Conservation (phyloP, 2,329 filamentous ascomycete species). For the Rutstroemia sydowiana region DNA sequence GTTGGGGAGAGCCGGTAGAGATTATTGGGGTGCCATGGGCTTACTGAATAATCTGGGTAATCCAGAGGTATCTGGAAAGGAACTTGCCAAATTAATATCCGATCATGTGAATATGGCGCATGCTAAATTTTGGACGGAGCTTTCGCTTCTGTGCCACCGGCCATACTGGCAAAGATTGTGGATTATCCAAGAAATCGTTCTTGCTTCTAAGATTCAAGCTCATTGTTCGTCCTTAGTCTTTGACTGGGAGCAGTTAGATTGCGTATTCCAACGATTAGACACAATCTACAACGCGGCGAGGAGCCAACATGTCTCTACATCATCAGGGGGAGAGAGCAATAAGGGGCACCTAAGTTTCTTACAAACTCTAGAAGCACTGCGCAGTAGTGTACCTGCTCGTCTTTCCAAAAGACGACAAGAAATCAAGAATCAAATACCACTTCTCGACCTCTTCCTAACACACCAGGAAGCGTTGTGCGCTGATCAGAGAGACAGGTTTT, state of each 20-base stretch:
- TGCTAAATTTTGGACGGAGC: conserved; percentile 7
- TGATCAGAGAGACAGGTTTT: conserved; percentile 9
- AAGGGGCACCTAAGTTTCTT: conserved; percentile 1
- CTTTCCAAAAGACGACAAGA: conserved; percentile 4
- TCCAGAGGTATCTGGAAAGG: neutral
- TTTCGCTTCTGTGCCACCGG: neutral
- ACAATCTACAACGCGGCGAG: neutral
- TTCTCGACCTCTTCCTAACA: conserved; percentile 8
- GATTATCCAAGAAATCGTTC: conserved; percentile 9
- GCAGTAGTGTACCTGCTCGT: conserved; percentile 2
- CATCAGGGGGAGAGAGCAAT: neutral
- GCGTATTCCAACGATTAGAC: conserved; percentile 2
- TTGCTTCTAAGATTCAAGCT: conserved; percentile 6
- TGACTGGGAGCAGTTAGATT: conserved; percentile 6
- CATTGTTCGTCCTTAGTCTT: conserved; percentile 7
- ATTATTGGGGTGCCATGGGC: conserved; percentile 8
- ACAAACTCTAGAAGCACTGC: conserved; percentile 1
- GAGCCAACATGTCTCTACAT: neutral
- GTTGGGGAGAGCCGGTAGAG: conserved; percentile 5
- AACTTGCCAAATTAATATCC: neutral
- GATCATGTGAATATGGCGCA: neutral
- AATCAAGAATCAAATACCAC: neutral
- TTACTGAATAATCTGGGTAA: conserved; percentile 4
- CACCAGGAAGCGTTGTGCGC: conserved; percentile 7
- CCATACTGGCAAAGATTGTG: conserved; percentile 8